Evolutionary conservation across 2,329 filamentous ascomycete species (phyloP), one percentile per base, ranked within the genome.

Genomic region (Pseudofabraea citricarpa): DNA sequence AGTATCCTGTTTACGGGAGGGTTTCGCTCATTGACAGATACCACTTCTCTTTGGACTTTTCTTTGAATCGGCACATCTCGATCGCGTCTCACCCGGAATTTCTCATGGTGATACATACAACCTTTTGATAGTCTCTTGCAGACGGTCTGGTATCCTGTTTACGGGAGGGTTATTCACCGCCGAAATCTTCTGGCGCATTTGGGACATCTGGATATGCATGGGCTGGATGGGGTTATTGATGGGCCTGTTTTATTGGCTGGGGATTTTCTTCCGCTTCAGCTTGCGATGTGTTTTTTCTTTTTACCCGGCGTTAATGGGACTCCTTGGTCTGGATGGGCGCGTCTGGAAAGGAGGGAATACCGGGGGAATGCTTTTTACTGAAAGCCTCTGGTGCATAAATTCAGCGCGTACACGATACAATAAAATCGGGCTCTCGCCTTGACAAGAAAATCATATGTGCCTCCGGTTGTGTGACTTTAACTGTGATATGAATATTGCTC

Each of bases 121-220:
- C 58, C 56, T 55, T 62, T 61, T 62, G 58, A 62, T 59, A 60
- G 58, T 60, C 56, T 60, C 8, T 47, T 43, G 39, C 18, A 53
- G 58, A 60, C 56, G 49, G 59, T 62, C 59, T 62, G 59, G 58
- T 52, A 62, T 56, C 51, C 54, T 62, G 59, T 62, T 61, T 61
- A 62, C 59, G 59, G 54, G 51, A 56, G 59, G 55, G 57, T 55
- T 53, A 53, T 49, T 48, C 45, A 31, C 9, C 21, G n/a, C n/a
- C n/a, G n/a, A n/a, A n/a, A n/a, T n/a, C n/a, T n/a, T n/a, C n/a
- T n/a, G n/a, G n/a, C n/a, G n/a, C n/a, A n/a, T n/a, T 47, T 33
- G 45, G 38, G 42, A 47, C 44, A 40, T 54, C 44, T 15, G 9
- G 19, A 15, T 23, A 37, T 13, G 43, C 53, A 52, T 47, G 55